Percentiles rank a stretch among this genome's conserved stretches.
Conservation (phyloP, 805 yeast genomes). For the Hanseniaspora hatyaiensis region DNA sequence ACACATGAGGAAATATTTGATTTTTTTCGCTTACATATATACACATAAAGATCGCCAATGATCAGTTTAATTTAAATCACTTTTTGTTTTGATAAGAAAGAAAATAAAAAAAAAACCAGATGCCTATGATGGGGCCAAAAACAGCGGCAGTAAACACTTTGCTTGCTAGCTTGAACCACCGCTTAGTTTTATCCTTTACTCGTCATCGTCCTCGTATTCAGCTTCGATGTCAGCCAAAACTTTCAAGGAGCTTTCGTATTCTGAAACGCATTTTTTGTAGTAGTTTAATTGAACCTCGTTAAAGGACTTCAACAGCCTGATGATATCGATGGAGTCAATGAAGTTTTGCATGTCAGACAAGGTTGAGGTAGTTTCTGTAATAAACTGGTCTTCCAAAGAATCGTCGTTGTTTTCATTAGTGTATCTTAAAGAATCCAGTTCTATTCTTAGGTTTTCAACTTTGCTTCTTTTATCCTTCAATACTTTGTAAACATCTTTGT, state of each 20-base stretch:
- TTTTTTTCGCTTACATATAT: no score
- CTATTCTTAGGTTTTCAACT: conserved; percentile 59
- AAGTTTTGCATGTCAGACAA: conserved; percentile 68
- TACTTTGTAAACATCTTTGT: conserved; percentile 46
- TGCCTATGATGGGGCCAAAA: no score
- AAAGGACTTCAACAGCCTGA: conserved; percentile 53
- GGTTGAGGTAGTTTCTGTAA: conserved; percentile 64
- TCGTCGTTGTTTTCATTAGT: conserved; percentile 34
- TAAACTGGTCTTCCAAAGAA: conserved; percentile 62
- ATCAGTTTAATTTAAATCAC: no score
- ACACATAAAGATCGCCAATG: no score
- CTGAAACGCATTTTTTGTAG: conserved; percentile 41
- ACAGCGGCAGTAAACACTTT: no score
- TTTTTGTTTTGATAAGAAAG: no score
- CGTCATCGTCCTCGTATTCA: conserved; percentile 35
- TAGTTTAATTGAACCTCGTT: conserved; percentile 59
- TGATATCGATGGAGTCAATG: conserved; percentile 53
- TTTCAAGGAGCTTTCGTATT: conserved; percentile 37
- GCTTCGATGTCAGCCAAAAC: conserved; percentile 35
- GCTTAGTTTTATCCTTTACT: no score
- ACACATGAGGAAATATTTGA: no score
- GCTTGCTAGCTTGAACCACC: no score
- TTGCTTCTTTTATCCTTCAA: conserved; percentile 35
- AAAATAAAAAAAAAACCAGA: no score
- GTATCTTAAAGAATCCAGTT: conserved; percentile 58